Conservation (phyloP, 495 filamentous ascomycete species). For the Aspergillus biplanus region DNA sequence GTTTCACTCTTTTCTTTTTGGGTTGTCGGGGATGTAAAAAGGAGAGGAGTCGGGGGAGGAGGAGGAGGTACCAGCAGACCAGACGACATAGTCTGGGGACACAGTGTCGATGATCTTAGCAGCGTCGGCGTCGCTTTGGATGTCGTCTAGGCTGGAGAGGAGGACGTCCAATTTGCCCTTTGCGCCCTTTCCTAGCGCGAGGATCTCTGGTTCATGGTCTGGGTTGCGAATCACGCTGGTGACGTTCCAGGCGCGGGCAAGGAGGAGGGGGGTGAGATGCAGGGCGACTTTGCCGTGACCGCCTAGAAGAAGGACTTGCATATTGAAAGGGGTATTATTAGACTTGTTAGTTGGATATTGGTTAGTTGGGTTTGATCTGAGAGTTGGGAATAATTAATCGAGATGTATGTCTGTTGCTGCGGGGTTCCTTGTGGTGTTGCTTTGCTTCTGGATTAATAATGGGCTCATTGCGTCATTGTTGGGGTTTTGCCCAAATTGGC, state of each 20-base stretch:
- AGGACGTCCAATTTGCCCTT: slow-evolving; percentile 62
- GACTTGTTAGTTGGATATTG: not conserved
- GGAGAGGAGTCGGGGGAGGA: not conserved
- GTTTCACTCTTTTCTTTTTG: slow-evolving; percentile 13
- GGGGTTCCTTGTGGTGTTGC: not conserved
- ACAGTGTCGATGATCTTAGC: slow-evolving; percentile 61
- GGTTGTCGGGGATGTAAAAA: not conserved
- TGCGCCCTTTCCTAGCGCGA: slow-evolving; percentile 57
- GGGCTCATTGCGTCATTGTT: slow-evolving; percentile 1
- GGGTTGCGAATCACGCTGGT: slow-evolving; percentile 76
- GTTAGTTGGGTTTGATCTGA: not conserved
- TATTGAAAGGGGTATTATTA: slow-evolving; percentile 20
- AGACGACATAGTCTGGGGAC: slow-evolving; percentile 73
- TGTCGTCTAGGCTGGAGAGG: slow-evolving; percentile 69
- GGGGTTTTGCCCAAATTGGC: not conserved
- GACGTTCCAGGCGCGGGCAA: slow-evolving; percentile 72
- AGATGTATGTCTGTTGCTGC: not conserved
- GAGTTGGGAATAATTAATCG: not conserved
- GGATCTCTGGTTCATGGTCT: slow-evolving; percentile 65
- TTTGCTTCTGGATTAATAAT: slow-evolving; percentile 4
- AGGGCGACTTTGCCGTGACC: slow-evolving; percentile 81
- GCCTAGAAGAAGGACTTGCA: slow-evolving; percentile 73
- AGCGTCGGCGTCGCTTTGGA: slow-evolving; percentile 65
- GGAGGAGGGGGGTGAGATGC: slow-evolving; percentile 74
- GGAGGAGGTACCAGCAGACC: slow-evolving; percentile 64